A percentile compares a stretch with the other conserved stretches of the same genome.
Evolutionary conservation across 495 filamentous ascomycete genomes (phyloP).

Genomic region (Opeltia flavorubescens): DNA sequence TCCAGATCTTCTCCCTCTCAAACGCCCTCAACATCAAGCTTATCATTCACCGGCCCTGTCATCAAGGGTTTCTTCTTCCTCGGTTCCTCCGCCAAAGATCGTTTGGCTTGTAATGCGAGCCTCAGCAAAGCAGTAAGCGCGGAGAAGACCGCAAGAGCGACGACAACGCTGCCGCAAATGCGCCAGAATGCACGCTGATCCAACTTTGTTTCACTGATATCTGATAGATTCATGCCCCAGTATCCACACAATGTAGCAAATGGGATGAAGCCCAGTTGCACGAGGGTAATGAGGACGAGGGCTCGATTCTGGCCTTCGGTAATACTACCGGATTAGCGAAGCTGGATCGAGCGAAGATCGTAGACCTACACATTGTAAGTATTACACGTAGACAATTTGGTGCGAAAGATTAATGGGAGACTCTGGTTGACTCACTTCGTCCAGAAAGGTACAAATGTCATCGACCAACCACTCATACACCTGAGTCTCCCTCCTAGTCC

Average conservation of each 20-base stretch:
- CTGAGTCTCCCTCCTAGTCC: neutral
- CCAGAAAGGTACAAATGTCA: neutral
- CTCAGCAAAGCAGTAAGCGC: neutral
- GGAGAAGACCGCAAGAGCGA: neutral
- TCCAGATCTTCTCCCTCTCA: too few relatives aligned
- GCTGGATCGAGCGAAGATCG: constrained; percentile 7
- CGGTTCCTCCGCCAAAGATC: neutral
- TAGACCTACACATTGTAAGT: constrained; percentile 1
- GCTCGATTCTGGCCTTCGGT: constrained; percentile 3
- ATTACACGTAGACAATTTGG: neutral
- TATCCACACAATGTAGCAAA: neutral
- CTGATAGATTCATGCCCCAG: constrained; percentile 6
- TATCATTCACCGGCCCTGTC: neutral
- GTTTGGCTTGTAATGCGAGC: neutral
- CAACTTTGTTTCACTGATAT: neutral
- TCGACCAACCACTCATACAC: neutral
- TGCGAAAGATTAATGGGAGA: neutral
- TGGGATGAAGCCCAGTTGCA: constrained; percentile 1
- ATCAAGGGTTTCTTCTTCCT: neutral
- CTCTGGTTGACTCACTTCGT: neutral
- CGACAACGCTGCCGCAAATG: constrained; percentile 10
- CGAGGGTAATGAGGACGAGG: neutral
- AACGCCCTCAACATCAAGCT: too few relatives aligned
- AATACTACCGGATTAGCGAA: neutral
- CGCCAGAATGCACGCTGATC: neutral